Percentiles rank a stretch among this genome's conserved stretches.
Evolutionary conservation across 2,329 filamentous ascomycete genomes (phyloP).

Genomic region (Hymenoscyphus scutula): DNA sequence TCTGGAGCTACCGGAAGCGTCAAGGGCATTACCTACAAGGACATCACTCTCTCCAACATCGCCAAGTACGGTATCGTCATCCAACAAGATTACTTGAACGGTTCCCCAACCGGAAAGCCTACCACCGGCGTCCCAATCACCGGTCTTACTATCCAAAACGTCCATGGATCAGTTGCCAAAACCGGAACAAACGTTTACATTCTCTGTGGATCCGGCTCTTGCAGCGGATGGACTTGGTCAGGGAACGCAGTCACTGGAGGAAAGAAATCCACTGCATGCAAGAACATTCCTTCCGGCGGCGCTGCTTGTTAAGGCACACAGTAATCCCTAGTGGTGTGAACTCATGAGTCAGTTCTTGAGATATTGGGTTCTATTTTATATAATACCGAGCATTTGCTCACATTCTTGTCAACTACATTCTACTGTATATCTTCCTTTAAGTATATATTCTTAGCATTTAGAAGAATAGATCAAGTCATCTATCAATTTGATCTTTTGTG

Average conservation of each 20-base stretch:
- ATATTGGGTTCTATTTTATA: not conserved
- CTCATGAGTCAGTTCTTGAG: not conserved
- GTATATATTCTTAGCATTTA: not conserved
- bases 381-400: constrained; percentile 13
- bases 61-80: constrained; percentile 48
- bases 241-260: constrained; percentile 51
- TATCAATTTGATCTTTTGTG: not conserved
- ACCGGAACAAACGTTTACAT: constrained; percentile 48
- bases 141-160: constrained; percentile 43
- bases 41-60: constrained; percentile 51
- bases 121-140: constrained; percentile 50
- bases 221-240: constrained; percentile 53
- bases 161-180: constrained; percentile 42
- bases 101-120: constrained; percentile 28
- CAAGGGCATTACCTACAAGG: constrained; percentile 50
- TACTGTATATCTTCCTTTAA: not conserved
- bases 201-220: constrained; percentile 51
- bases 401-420: constrained; percentile 14
- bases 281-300: constrained; percentile 36
- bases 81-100: constrained; percentile 51
- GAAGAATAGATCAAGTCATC: not conserved
- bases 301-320: constrained; percentile 25
- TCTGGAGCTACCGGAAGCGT: constrained; percentile 41
- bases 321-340: not conserved
- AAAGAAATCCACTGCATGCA: constrained; percentile 43